Evolutionary conservation across 2,329 filamentous ascomycete species (phyloP).

Genomic region (Penicillium sp.): DNA sequence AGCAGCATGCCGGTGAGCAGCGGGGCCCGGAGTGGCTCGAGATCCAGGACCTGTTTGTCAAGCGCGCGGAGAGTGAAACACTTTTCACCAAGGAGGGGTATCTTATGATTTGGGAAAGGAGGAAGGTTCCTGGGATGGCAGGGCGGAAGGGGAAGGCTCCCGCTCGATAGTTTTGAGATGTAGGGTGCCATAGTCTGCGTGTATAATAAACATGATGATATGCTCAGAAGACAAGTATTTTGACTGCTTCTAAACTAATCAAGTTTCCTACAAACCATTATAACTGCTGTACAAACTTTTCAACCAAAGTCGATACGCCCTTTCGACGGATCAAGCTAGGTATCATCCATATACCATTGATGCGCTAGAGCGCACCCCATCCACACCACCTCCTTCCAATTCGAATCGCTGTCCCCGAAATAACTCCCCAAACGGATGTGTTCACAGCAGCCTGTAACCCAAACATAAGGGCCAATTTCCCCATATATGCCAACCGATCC

Average conservation of each 20-base stretch:
- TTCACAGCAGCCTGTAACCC: constrained; percentile 45
- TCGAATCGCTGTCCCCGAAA: constrained; percentile 43
- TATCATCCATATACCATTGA: too few species aligned
- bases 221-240: background rate
- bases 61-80: constrained; percentile 85
- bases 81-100: constrained; percentile 94
- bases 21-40: constrained; percentile 82
- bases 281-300: background rate
- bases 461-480: constrained; percentile 42
- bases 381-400: constrained; percentile 47
- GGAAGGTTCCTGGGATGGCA: constrained; percentile 54
- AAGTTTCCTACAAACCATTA: background rate
- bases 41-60: constrained; percentile 91
- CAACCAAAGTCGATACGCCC: background rate
- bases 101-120: constrained; percentile 93
- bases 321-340: background rate
- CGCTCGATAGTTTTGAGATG: constrained; percentile 20
- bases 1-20: constrained; percentile 33
- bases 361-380: constrained; percentile 39
- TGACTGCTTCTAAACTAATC: background rate
- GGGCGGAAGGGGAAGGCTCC: constrained; percentile 47
- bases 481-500: constrained; percentile 41
- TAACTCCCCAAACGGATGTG: constrained; percentile 43
- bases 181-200: background rate
- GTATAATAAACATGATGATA: constrained; percentile 22